phyloP scores from a whole-genome alignment of 192 early-diverging fungal species.

The Mortierella hygrophila region DNA sequence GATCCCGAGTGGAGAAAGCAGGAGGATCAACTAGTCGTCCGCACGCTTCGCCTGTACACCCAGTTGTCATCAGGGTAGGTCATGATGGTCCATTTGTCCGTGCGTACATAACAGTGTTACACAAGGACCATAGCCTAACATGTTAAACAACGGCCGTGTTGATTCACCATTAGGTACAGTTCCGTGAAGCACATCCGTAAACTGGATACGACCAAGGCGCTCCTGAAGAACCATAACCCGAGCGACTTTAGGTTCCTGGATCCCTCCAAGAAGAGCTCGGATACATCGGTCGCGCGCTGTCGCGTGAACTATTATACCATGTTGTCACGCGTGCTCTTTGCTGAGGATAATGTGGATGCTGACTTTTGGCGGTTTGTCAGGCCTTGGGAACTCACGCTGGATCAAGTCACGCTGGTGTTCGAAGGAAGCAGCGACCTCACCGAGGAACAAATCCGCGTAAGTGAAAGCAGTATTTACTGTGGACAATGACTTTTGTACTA shows the following conservation, averaged over 20 bases:
- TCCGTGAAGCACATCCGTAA: conserved; percentile 83
- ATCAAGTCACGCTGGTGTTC: conserved; percentile 67
- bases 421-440: conserved; percentile 66
- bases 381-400: conserved; percentile 72
- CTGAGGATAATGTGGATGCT: conserved; percentile 68
- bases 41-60: conserved; percentile 80
- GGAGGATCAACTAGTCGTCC: conserved; percentile 48
- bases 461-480: not conserved
- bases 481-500: not conserved
- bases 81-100: not conserved
- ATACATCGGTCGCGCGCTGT: conserved; percentile 42
- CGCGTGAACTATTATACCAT: conserved; percentile 84
- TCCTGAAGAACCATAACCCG: conserved; percentile 81
- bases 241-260: conserved; percentile 81
- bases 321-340: conserved; percentile 82
- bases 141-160: not conserved
- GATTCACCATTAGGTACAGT: conserved; percentile 66
- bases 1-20: conserved; percentile 47
- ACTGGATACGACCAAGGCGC: conserved; percentile 74
- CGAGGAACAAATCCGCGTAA: conserved; percentile 60
- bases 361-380: conserved; percentile 81
- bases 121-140: not conserved
- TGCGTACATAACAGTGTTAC: not conserved
- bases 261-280: conserved; percentile 67
- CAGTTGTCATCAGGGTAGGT: conserved; percentile 79